phyloP scores from a whole-genome alignment of 371 early-diverging fungal species.

The Mortierella sp. region DNA sequence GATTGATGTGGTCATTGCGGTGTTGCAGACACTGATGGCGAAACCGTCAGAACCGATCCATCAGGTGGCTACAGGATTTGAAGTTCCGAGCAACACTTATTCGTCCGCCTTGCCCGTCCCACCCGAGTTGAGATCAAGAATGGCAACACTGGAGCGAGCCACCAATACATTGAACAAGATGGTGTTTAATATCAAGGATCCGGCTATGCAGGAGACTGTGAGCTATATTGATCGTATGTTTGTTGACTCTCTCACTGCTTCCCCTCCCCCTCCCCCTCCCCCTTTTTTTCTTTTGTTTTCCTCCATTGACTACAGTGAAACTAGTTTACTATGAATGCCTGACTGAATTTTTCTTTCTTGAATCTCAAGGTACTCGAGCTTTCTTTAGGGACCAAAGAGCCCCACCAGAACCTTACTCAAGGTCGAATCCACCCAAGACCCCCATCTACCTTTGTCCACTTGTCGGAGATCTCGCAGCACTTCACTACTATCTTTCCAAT shows the following conservation, averaged over 20 bases:
- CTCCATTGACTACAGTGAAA: neutral
- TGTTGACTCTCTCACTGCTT: no score
- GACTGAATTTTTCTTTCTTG: no score
- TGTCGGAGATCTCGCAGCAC: neutral
- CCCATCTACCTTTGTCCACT: neutral
- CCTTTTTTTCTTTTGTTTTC: neutral
- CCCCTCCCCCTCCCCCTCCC: no score
- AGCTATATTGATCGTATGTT: neutral
- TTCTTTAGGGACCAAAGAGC: no score
- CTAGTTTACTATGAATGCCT: no score
- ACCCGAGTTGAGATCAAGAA: neutral
- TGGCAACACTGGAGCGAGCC: conserved; percentile 1
- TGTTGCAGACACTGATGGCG: conserved; percentile 15
- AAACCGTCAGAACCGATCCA: conserved; percentile 3
- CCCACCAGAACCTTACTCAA: neutral
- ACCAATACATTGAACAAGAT: neutral
- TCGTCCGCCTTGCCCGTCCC: neutral
- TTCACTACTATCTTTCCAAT: neutral
- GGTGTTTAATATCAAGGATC: neutral
- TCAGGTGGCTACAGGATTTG: conserved; percentile 7
- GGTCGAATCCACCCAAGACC: neutral
- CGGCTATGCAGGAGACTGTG: neutral
- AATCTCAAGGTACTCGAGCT: no score
- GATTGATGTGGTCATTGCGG: conserved; percentile 32
- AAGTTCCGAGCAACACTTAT: neutral